A percentile compares a stretch with the other conserved stretches of the same genome.
Conservation (phyloP, 2,329 filamentous ascomycete species). For the Venturia carpophila region DNA sequence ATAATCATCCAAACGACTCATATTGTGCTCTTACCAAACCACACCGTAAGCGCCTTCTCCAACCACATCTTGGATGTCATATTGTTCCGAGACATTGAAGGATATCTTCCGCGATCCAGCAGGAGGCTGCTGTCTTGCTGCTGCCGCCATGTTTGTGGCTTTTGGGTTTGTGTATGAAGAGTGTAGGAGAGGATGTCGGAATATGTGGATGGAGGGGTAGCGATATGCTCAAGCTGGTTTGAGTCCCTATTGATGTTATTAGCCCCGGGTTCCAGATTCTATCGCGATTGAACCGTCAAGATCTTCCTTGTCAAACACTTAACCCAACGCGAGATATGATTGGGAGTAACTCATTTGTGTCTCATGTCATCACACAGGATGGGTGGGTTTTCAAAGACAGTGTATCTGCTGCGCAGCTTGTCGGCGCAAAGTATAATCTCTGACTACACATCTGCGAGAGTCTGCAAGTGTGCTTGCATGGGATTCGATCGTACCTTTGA, state of each 20-base stretch:
- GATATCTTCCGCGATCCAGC: constrained; percentile 81
- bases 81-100: constrained; percentile 99
- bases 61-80: constrained; percentile 98
- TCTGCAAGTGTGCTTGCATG: not conserved
- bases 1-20: not conserved
- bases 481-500: constrained; percentile 2
- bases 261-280: not conserved
- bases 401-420: not conserved
- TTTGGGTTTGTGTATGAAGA: not conserved
- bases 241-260: not conserved
- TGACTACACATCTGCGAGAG: not conserved
- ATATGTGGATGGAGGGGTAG: not conserved
- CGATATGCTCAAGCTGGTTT: not conserved
- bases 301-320: not conserved
- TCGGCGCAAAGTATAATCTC: no score
- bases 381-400: not conserved
- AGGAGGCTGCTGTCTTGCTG: constrained; percentile 24
- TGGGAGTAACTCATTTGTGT: not conserved
- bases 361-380: not conserved
- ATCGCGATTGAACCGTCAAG: not conserved
- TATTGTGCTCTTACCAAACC: constrained; percentile 65
- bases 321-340: not conserved
- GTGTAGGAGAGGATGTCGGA: not conserved
- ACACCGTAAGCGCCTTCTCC: constrained; percentile 98
- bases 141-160: constrained; percentile 15